Evolutionary conservation across 2,329 filamentous ascomycete genomes (phyloP), one percentile per base, ranked within the genome.

Genomic region (Trichoderma sp.): DNA sequence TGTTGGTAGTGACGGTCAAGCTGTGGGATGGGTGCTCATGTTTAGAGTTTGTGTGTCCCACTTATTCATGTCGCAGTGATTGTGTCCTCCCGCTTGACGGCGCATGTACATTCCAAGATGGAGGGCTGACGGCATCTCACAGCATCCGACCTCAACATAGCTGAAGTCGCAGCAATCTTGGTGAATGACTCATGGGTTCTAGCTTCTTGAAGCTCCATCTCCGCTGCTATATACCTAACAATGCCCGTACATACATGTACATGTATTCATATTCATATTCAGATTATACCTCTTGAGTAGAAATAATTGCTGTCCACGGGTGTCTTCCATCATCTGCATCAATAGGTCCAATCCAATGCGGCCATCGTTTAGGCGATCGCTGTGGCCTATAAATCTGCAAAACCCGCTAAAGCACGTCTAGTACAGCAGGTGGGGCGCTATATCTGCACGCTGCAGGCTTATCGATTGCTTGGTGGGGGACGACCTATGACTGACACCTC

Each of bases 381-480:
- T n/a, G 12, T 18, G 21, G 1, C 24, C 59, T 31, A 11, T 31
- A 29, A 29, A 29, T 38, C 53, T 6, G 16, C 35, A 35, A 24
- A 41, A 14, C 16, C 53, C 56, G 33, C 68, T 50, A 45, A 53
- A 64, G 8, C 14, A 27, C 0, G 69, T 60, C 45, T 53, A 27
- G 41, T 45, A 41, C 41, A 65, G 68, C 2, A 11, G 71, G 71
- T 73, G 71, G 71, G 71, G 71, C 71, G 41, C 29, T 50, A 4
- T 50, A 65, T 56, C 71, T 64, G 31, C 50, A 45, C 41, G 24
- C 56, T 71, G 68, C n/a, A 29, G 27, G 74, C 63, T 72, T 74
- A 77, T 77, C 74, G 77, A 77, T 77, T 80, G 76, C 33, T 74
- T 79, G 80, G 80, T 80, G 80, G 80, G 80, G 80, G 75, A 81